These are phyloP conservation scores for Asterophora lycoperdoides DNA, from an alignment of 768 basidiomycete genomes.

Conservation along the genomic window DNA sequence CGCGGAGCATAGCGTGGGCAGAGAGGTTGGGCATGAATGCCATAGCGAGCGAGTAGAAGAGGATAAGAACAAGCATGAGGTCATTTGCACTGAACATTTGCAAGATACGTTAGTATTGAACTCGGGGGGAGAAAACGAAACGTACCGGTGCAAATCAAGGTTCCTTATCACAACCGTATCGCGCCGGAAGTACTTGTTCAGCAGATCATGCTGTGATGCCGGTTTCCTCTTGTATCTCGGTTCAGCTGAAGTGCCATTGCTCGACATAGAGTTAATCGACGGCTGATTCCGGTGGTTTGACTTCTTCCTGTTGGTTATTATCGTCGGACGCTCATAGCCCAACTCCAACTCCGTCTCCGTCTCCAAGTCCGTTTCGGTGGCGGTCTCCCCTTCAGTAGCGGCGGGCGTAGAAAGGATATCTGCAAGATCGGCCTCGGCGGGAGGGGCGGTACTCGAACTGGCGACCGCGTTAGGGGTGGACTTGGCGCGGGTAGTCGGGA, in stretches of 20 bases:
- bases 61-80: slow-evolving; percentile 69
- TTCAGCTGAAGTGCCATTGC: slow-evolving; percentile 15
- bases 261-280: slow-evolving; percentile 32
- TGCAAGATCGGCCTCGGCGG: slow-evolving; percentile 20
- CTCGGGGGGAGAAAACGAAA: neutral
- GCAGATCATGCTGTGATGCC: slow-evolving; percentile 81
- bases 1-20: slow-evolving; percentile 40
- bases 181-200: slow-evolving; percentile 86
- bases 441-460: slow-evolving; percentile 12
- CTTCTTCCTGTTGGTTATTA: slow-evolving; percentile 17
- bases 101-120: slow-evolving; percentile 3
- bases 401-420: slow-evolving; percentile 51
- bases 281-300: slow-evolving; percentile 28
- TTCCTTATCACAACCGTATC: slow-evolving; percentile 80
- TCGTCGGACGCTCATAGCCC: slow-evolving; percentile 23
- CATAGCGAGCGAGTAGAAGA: slow-evolving; percentile 60
- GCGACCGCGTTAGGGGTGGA: slow-evolving; percentile 10
- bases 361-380: slow-evolving; percentile 66
- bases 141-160: slow-evolving; percentile 78
- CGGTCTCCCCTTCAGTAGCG: slow-evolving; percentile 68
- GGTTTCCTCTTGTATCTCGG: slow-evolving; percentile 23
- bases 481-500: slow-evolving; percentile 18
- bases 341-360: slow-evolving; percentile 56
- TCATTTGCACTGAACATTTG: slow-evolving; percentile 76
- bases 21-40: slow-evolving; percentile 58